phyloP scores from a whole-genome alignment of 2,329 filamentous ascomycete genomes.

The Sporothrix curviconia region DNA sequence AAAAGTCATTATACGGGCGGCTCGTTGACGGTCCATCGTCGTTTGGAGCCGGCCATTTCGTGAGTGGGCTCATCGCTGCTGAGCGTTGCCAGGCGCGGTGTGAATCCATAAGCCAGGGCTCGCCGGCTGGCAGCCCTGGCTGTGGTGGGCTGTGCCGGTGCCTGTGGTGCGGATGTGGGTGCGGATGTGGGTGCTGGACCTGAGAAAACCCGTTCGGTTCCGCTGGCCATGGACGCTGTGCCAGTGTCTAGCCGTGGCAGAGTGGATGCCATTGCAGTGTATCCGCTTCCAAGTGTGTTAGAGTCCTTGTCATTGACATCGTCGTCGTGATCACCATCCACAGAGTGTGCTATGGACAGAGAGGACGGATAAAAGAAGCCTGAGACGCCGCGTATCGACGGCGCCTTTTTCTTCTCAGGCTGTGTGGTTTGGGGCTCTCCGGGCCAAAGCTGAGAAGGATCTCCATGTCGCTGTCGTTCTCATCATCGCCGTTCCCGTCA shows the following conservation, averaged over 20 bases:
- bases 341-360: constrained; percentile 10
- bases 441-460: constrained; percentile 19
- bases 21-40: constrained; percentile 52
- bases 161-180: no score
- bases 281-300: not conserved
- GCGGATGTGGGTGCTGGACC: no score
- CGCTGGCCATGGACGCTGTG: no score
- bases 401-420: constrained; percentile 4
- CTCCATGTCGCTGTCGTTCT: constrained; percentile 38
- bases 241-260: constrained; percentile 8
- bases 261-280: not conserved
- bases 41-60: constrained; percentile 42
- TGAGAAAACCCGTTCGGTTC: no score
- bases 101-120: constrained; percentile 37
- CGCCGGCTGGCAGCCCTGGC: not conserved
- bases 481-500: constrained; percentile 34
- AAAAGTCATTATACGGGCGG: not conserved
- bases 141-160: no score
- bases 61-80: constrained; percentile 33
- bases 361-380: constrained; percentile 2
- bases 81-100: constrained; percentile 22
- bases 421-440: constrained; percentile 5
- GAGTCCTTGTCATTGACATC: not conserved
- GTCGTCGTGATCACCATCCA: constrained; percentile 3
- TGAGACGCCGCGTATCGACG: constrained; percentile 4